Evolutionary conservation across 768 basidiomycete genomes (phyloP).

Genomic region (Infundibulicybe gibba): DNA sequence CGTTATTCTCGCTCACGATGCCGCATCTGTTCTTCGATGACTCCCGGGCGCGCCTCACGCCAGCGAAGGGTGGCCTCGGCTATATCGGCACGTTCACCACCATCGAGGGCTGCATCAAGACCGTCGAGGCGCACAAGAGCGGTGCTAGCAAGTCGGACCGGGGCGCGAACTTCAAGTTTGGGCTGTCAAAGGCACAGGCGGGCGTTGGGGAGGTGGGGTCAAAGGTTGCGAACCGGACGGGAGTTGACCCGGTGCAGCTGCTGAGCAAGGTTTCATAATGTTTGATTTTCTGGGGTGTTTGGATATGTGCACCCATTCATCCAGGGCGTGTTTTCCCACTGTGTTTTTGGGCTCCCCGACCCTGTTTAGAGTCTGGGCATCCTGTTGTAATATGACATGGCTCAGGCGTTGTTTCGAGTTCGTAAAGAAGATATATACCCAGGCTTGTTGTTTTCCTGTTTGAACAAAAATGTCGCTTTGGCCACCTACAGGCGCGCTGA

Average conservation of each 20-base stretch:
- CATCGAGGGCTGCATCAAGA: conserved; percentile 53
- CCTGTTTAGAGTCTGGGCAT: no score
- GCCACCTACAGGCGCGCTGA: no score
- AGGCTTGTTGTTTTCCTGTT: no score
- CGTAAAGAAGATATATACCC: no score
- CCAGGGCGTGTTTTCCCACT: no score
- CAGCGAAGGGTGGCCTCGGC: conserved; percentile 58
- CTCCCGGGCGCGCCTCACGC: conserved; percentile 54
- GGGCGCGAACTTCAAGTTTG: conserved; percentile 44
- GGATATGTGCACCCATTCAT: no score
- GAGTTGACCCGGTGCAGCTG: conserved; percentile 25
- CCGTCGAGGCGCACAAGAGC: conserved; percentile 43
- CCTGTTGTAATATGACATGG: no score
- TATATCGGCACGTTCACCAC: conserved; percentile 59
- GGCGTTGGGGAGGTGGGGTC: conserved; percentile 21
- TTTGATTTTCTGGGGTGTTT: no score
- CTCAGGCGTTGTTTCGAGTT: no score
- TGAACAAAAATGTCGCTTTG: no score
- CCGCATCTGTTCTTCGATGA: conserved; percentile 64
- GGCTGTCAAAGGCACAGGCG: conserved; percentile 21
- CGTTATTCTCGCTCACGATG: conserved; percentile 48
- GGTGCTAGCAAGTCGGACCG: conserved; percentile 32
- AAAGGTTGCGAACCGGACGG: conserved; percentile 20
- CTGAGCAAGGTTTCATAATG: neutral
- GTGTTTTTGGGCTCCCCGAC: no score